These are phyloP conservation scores for Cucurbita argyrosperma DNA, from an alignment of 306 rosid genomes.

Conservation along the genomic window DNA sequence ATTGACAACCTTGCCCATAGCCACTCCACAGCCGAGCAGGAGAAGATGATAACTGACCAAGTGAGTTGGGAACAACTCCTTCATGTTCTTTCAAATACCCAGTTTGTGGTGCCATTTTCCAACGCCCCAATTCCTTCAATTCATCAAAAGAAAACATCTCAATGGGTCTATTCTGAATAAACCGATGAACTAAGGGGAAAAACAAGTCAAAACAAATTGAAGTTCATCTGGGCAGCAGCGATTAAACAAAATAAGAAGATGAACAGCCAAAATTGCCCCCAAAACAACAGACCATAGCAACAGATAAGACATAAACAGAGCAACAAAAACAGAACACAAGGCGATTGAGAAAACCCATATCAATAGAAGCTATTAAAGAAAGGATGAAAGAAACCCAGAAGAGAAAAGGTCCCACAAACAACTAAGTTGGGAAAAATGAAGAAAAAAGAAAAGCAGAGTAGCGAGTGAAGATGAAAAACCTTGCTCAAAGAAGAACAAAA, in stretches of 20 bases:
- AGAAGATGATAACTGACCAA: conserved; percentile 39
- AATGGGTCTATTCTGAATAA: not conserved
- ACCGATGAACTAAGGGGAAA: not conserved
- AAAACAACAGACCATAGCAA: conserved; percentile 6
- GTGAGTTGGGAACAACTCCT: conserved; percentile 35
- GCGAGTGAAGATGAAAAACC: not conserved
- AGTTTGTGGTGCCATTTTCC: conserved; percentile 51
- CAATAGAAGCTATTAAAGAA: not conserved
- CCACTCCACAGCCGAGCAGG: conserved; percentile 63
- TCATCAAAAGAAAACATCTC: not conserved
- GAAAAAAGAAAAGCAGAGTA: not conserved
- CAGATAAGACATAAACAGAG: not conserved
- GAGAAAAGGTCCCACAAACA: not conserved
- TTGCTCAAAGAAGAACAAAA: not conserved
- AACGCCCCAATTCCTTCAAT: not conserved
- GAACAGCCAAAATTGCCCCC: not conserved
- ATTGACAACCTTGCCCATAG: conserved; percentile 36
- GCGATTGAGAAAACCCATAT: not conserved
- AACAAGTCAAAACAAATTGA: not conserved
- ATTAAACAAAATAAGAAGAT: not conserved
- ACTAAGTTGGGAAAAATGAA: not conserved
- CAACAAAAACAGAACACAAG: not conserved
- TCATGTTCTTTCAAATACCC: conserved; percentile 55
- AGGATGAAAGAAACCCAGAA: not conserved
- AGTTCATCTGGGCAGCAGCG: not conserved